phyloP scores from a whole-genome alignment of 495 filamentous ascomycete genomes.

The Talaromyces thailandensis region DNA sequence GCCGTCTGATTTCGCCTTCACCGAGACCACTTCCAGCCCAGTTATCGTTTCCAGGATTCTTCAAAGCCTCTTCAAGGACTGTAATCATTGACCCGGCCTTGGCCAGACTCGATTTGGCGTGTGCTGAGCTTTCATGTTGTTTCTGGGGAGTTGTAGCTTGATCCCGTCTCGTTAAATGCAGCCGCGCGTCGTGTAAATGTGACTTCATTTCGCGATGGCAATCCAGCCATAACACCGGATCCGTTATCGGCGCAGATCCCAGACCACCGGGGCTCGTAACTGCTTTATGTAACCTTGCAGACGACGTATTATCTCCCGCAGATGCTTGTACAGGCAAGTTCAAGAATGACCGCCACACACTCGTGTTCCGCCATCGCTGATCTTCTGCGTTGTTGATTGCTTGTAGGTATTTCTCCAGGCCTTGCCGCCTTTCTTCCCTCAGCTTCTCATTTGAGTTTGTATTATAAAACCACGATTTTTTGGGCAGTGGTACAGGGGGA shows the following conservation, averaged over 20 bases:
- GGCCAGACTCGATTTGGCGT: constrained; percentile 74
- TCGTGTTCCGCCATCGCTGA: constrained; percentile 73
- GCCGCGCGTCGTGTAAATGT: constrained; percentile 71
- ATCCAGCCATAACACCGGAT: constrained; percentile 83
- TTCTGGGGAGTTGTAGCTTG: constrained; percentile 55
- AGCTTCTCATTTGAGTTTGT: constrained; percentile 68
- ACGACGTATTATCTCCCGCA: constrained; percentile 34
- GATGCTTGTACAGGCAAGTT: constrained; percentile 58
- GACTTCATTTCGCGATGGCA: constrained; percentile 73
- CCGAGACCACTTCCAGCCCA: constrained; percentile 45
- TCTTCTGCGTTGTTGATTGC: constrained; percentile 71
- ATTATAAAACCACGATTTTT: constrained; percentile 78
- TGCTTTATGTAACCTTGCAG: constrained; percentile 29
- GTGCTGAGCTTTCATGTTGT: constrained; percentile 70
- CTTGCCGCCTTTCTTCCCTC: constrained; percentile 68
- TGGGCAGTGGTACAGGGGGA: constrained; percentile 61
- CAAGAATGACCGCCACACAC: constrained; percentile 78
- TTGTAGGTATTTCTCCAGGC: constrained; percentile 72
- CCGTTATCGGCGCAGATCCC: constrained; percentile 45
- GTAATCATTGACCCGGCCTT: constrained; percentile 60
- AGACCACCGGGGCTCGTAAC: constrained; percentile 36
- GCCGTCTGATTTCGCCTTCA: constrained; percentile 77
- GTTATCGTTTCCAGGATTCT: constrained; percentile 23
- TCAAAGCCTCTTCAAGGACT: constrained; percentile 64
- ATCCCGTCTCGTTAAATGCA: constrained; percentile 67